Evolutionary conservation across 345 rosid genomes (phyloP), one percentile per base, ranked within the genome.

Genomic region (Chamaenerion angustifolium): DNA sequence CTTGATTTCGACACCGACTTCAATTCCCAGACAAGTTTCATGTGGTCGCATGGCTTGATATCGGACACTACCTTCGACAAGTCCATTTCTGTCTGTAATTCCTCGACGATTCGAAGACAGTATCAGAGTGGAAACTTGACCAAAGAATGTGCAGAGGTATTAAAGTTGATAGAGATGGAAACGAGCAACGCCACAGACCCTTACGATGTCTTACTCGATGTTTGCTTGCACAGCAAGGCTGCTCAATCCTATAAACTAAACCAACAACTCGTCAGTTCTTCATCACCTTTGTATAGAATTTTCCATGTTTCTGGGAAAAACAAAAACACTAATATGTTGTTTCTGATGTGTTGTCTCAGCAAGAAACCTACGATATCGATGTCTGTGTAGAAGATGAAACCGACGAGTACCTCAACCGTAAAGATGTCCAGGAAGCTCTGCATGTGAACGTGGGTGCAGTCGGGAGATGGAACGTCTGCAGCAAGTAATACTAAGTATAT

Each of bases 1-100:
- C 48, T 71, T 27, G 80, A 75, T 25, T 75, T 59, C 23, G 44
- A 43, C n/a, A 40, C 71, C 1, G 74, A 71, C 56, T 16, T 13
- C 12, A 71, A 71, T 48, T 45, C 59, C 0, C 49, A 31, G 16
- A 62, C 54, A 18, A 40, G 35, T 12, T 75, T 47, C 45, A 68
- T 11, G 31, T 71, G 80, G 80, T 67, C 76, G 45, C 80, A 75
- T 16, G 76, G 80, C 9, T 6, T 75, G 44, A 68, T 75, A 43
- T 75, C 80, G 8, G 76, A 75, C 49, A 49, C 61, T 14, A 61
- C 76, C 11, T 31, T 31, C 37, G 10, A 31, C 6, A 31, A 31
- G 8, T 1, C 37, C 37, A 31, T 5, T 31, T 3, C 55, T 3
- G 14, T 41, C 9, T 68, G 77, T 42, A 68, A 68, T 57, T 52